Evolutionary conservation across 1,139 yeast species (phyloP), one percentile per base, ranked within the genome.

Genomic region (Geotrichum histeridarum): DNA sequence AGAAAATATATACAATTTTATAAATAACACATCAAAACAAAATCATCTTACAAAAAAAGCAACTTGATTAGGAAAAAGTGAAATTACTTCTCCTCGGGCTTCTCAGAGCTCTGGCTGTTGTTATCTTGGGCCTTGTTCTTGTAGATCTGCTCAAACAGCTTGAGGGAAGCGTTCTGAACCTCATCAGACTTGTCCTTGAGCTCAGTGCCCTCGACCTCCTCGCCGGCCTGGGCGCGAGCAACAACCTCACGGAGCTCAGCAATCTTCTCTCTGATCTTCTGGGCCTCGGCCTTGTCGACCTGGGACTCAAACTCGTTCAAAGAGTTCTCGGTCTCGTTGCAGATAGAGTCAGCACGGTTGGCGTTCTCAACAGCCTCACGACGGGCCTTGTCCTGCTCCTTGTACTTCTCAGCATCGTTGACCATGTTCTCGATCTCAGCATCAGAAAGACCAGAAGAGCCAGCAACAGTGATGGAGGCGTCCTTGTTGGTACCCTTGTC

Each of bases 401-500:
- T 94, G 81, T 82, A 91, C 80, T 89, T 89, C 80, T 93, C 98
- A 67, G 98, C 99, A 71, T 93, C 99, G 77, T 81, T 85, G 64
- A 93, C 96, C 98, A 93, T 93, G 81, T 88, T 86, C 80, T 91
- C 97, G 69, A 93, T 93, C 79, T 93, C 99, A 63, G 93, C 71
- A 69, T 93, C 98, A 64, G 96, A 86, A 69, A 93, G 81, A 77
- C 99, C 99, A 56, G 98, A 91, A 57, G 97, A 88, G 64, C 97
- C 98, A 63, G 98, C 98, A 73, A 93, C 98, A 60, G 98, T 91
- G 79, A 93, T 91, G 63, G 97, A 89, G 68, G 96, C 95, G 73
- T 93, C 98, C 84, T 91, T 90, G 83, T 89, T 90, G 65, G 96
- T 86, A 65, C 97, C 96, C 83, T 91, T 91, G 78, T 93, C 99